Evolutionary conservation across 2,329 filamentous ascomycete genomes (phyloP).

Genomic region (Ceratocystis colombiana): DNA sequence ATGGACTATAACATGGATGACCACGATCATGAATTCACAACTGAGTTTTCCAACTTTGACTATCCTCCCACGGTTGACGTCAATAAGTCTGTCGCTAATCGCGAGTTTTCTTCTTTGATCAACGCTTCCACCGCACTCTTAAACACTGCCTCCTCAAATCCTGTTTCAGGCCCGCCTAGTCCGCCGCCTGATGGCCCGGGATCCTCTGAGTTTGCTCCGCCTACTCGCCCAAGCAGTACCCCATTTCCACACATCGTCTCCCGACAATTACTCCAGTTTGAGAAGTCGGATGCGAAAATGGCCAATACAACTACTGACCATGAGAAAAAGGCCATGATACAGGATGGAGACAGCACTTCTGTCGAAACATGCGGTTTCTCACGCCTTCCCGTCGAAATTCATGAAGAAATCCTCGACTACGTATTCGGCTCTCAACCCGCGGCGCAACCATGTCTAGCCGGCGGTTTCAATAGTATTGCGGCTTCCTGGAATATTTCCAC

Average conservation of each 20-base stretch:
- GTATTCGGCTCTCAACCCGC: constrained; percentile 58
- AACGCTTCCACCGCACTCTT: constrained; percentile 30
- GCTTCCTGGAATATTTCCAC: constrained; percentile 36
- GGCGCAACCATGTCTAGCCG: constrained; percentile 46
- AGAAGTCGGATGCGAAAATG: neutral
- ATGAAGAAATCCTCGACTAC: constrained; percentile 61
- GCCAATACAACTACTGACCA: neutral
- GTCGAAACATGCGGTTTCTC: constrained; percentile 31
- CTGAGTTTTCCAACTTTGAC: constrained; percentile 25
- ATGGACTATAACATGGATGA: neutral
- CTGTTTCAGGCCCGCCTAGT: constrained; percentile 18
- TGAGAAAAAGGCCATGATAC: neutral
- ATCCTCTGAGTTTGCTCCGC: constrained; percentile 40
- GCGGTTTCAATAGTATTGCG: constrained; percentile 38
- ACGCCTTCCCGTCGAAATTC: constrained; percentile 57
- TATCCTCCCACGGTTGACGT: constrained; percentile 27
- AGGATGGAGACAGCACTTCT: neutral
- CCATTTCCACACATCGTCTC: constrained; percentile 49
- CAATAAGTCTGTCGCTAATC: constrained; percentile 28
- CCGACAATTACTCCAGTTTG: constrained; percentile 30
- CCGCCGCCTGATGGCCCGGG: constrained; percentile 34
- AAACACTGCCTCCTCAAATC: constrained; percentile 31
- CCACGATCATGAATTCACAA: constrained; percentile 22
- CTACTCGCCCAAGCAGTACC: constrained; percentile 49
- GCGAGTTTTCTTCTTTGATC: constrained; percentile 30